phyloP scores from a whole-genome alignment of 2,329 filamentous ascomycete genomes.

The Cryphonectria nitschkei region DNA sequence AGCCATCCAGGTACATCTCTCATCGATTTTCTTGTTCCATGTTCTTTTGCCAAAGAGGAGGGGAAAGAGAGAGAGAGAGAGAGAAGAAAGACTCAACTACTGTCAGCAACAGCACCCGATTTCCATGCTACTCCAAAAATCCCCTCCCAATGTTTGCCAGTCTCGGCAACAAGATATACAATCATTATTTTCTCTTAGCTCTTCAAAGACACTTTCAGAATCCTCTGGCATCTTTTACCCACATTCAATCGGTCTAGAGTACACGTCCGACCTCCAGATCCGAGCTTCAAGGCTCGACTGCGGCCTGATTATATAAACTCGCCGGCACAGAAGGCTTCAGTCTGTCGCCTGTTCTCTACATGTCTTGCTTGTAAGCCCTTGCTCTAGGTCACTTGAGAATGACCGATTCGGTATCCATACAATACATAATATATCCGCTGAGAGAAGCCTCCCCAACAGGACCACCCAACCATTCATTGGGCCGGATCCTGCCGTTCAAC shows the following conservation, averaged over 20 bases:
- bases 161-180: too few relatives aligned
- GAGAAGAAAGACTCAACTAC: too few relatives aligned
- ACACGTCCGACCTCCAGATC: background rate
- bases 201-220: background rate
- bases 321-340: background rate
- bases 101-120: too few relatives aligned
- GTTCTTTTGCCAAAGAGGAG: background rate
- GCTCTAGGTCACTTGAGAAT: background rate
- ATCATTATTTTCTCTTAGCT: too few relatives aligned
- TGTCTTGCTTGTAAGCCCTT: background rate
- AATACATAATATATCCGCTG: too few relatives aligned
- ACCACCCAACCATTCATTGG: background rate
- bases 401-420: background rate
- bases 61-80: too few relatives aligned
- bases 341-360: background rate
- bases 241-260: too few relatives aligned
- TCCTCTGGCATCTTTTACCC: background rate
- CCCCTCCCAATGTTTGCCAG: too few relatives aligned
- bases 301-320: background rate
- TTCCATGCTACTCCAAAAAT: too few relatives aligned
- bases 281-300: background rate
- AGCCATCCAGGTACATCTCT: background rate
- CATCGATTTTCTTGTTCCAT: background rate
- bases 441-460: background rate
- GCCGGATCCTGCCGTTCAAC: background rate